Conservation (phyloP, 495 filamentous ascomycete genomes). For the Ascobolus immersus region DNA sequence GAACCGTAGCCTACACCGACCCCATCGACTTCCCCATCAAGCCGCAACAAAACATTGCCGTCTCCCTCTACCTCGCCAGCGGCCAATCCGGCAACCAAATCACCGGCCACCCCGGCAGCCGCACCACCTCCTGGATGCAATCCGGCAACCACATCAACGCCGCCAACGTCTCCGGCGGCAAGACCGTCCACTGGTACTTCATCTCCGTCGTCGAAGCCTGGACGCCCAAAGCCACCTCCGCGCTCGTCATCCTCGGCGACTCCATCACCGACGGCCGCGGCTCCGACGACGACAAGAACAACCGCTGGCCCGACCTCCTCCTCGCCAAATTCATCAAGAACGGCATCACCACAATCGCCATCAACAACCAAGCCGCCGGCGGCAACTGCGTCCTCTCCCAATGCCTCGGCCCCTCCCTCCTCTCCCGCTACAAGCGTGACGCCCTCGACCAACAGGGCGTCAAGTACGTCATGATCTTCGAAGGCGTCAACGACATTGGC, state of each 20-base stretch:
- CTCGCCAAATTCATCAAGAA: conserved; percentile 27
- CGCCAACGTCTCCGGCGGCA: conserved; percentile 21
- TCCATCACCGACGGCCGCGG: conserved; percentile 50
- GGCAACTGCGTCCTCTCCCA: conserved; percentile 41
- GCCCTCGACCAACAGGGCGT: conserved; percentile 30
- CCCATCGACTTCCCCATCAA: conserved; percentile 30
- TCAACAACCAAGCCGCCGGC: conserved; percentile 49
- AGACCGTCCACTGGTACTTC: conserved; percentile 31
- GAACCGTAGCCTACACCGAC: conserved; percentile 35
- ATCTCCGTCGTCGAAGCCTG: conserved; percentile 34
- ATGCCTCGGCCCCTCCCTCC: conserved; percentile 35
- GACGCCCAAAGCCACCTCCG: conserved; percentile 19
- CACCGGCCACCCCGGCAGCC: conserved; percentile 40
- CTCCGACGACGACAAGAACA: conserved; percentile 36
- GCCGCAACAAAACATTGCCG: conserved; percentile 25
- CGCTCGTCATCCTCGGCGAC: conserved; percentile 41
- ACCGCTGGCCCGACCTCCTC: conserved; percentile 47
- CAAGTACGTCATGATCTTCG: conserved; percentile 40
- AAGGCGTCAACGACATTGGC: conserved; percentile 53
- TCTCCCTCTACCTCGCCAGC: conserved; percentile 31
- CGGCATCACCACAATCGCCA: conserved; percentile 24
- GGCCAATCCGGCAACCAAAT: conserved; percentile 33
- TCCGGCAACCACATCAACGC: conserved; percentile 28
- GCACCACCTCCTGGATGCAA: conserved; percentile 34
- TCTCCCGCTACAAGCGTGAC: conserved; percentile 38